Evolutionary conservation across 169 alveolate species (phyloP), one percentile per base, ranked within the genome.

Genomic region (Ichthyophthirius multifiliis): DNA sequence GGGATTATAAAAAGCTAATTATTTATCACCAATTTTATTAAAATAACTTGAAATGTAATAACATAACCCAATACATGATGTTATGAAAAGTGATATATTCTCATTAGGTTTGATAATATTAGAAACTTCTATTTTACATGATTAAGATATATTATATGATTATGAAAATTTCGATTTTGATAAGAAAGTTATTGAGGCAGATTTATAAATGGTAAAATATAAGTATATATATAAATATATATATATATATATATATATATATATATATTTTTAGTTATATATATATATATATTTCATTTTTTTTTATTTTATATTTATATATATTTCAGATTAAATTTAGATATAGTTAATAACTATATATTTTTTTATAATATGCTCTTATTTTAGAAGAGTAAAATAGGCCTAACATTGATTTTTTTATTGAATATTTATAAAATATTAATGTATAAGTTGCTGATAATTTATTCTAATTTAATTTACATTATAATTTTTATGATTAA

Each of bases 321-420:
- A n/a, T n/a, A n/a, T n/a, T n/a, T n/a, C n/a, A n/a, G n/a, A n/a
- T n/a, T n/a, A n/a, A n/a, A n/a, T n/a, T n/a, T n/a, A n/a, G n/a
- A 5, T 67, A 67, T 30, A 39, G 77, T 16, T 13, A 6, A 2
- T 34, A 35, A 16, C 6, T 67, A n/a, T 27, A 13, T 6, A 2
- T 37, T 5, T 67, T 67, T 67, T n/a, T 67, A 16, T 7, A 39
- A 15, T 4, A 13, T 2, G 41, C 41, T 47, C 20, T 67, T 5
- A 37, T 37, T 1, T 41, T 41, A 6, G 35, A 34, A 9, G 48
- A 67, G 23, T 4, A 37, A 13, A 13, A 34, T 6, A 67, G 77
- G 27, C 77, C 77, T n/a, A 37, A 67, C 30, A 62, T 67, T 5
- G 77, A 67, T n/a, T n/a, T 37, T 20, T 39, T 67, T 18, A 37